Evolutionary conservation across 148 eudicot species (phyloP).

Genomic region (Fagopyrum homotropicum): DNA sequence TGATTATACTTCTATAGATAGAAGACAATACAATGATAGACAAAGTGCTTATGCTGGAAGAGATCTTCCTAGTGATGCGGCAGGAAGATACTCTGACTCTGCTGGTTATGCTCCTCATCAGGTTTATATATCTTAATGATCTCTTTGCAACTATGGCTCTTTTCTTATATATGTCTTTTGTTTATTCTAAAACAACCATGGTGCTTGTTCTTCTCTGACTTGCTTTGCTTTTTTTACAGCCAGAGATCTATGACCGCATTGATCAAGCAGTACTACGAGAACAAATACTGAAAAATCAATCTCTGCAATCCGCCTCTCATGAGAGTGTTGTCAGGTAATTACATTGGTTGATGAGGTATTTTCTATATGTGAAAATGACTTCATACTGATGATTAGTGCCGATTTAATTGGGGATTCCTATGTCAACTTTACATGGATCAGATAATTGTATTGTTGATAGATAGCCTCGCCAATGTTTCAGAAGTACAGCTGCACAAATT

Average conservation of each 20-base stretch:
- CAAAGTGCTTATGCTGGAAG: slow-evolving; percentile 55
- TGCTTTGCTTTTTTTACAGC: slow-evolving; percentile 27
- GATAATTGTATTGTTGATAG: not conserved
- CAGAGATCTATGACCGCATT: slow-evolving; percentile 73
- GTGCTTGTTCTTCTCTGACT: not conserved
- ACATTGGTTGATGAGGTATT: slow-evolving; percentile 11
- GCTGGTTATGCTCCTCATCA: slow-evolving; percentile 57
- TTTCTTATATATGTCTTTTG: slow-evolving; percentile 1
- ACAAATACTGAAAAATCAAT: slow-evolving; percentile 58
- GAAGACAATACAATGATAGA: slow-evolving; percentile 50
- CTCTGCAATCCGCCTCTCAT: slow-evolving; percentile 66
- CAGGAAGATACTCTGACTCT: slow-evolving; percentile 57
- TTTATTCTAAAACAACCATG: not conserved
- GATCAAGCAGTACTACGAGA: slow-evolving; percentile 64
- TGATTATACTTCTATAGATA: slow-evolving; percentile 6
- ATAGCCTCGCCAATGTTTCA: slow-evolving; percentile 15
- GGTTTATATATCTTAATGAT: slow-evolving; percentile 28
- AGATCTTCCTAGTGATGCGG: slow-evolving; percentile 48
- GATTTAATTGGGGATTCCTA: slow-evolving; percentile 5
- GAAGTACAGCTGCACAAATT: slow-evolving; percentile 19
- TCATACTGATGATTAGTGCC: not conserved
- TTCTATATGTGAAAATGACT: slow-evolving; percentile 7
- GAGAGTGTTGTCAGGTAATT: slow-evolving; percentile 78
- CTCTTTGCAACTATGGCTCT: not conserved
- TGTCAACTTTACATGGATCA: slow-evolving; percentile 1